Evolutionary conservation across 495 filamentous ascomycete genomes (phyloP).

Genomic region (Penicillium antarcticum): DNA sequence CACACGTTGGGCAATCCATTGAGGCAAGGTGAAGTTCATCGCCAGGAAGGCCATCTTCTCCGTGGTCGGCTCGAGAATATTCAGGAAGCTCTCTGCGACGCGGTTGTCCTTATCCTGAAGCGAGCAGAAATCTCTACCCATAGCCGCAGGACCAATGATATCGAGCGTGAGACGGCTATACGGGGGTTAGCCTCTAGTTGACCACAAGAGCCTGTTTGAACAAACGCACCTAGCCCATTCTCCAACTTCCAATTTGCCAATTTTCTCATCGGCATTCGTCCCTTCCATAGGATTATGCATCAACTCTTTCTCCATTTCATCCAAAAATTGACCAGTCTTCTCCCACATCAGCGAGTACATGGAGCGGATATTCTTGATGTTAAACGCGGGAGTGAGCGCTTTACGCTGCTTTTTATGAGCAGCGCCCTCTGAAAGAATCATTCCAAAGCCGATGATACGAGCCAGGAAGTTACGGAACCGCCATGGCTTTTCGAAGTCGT

Average conservation of each 20-base stretch:
- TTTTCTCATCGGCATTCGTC: constrained; percentile 34
- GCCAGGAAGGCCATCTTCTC: constrained; percentile 48
- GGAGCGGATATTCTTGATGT: constrained; percentile 77
- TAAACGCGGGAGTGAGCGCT: constrained; percentile 78
- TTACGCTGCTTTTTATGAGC: constrained; percentile 72
- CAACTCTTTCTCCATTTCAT: constrained; percentile 40
- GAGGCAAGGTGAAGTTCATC: constrained; percentile 45
- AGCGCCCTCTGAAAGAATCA: constrained; percentile 79
- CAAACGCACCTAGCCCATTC: constrained; percentile 56
- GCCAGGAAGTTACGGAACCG: constrained; percentile 52
- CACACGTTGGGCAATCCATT: constrained; percentile 47
- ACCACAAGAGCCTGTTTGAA: neutral
- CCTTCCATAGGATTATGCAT: constrained; percentile 31
- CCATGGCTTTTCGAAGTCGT: constrained; percentile 52
- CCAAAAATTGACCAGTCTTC: constrained; percentile 43
- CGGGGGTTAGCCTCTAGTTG: neutral
- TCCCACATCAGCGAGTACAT: constrained; percentile 80
- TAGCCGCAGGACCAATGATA: constrained; percentile 79
- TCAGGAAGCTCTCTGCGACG: constrained; percentile 65
- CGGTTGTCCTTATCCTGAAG: constrained; percentile 60
- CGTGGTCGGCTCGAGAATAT: constrained; percentile 46
- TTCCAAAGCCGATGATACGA: constrained; percentile 68
- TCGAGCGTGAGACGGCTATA: constrained; percentile 72
- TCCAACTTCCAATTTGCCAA: constrained; percentile 61
- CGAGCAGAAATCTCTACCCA: constrained; percentile 76